Conservation (phyloP, 495 filamentous ascomycete species). For the Bacidia gigantensis region DNA sequence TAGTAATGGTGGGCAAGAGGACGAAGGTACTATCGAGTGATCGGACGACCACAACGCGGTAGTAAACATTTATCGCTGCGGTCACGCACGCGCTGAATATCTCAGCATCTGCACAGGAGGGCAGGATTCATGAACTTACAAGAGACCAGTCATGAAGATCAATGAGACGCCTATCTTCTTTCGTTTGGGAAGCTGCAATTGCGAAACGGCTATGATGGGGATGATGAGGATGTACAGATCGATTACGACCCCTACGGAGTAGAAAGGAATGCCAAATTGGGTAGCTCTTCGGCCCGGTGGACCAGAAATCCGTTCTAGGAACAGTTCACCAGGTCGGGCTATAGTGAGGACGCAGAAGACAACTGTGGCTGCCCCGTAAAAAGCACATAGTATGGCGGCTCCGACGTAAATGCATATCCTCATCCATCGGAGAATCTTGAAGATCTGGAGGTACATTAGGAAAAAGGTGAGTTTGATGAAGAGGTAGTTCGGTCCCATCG, state of each 20-base stretch:
- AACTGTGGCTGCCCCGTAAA: slow-evolving; percentile 3
- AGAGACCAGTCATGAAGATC: slow-evolving; percentile 10
- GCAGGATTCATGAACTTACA: not conserved
- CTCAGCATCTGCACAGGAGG: not conserved
- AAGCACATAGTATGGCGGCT: not conserved
- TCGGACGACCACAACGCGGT: not conserved
- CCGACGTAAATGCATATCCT: slow-evolving; percentile 7
- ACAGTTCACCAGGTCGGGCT: not conserved
- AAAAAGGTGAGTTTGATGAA: slow-evolving; percentile 14
- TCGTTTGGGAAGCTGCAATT: slow-evolving; percentile 6
- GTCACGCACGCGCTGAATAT: slow-evolving; percentile 1
- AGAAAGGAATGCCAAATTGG: not conserved
- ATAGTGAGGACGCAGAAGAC: not conserved
- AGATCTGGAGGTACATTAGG: slow-evolving; percentile 13
- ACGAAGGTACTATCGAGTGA: not conserved
- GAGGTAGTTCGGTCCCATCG: not conserved
- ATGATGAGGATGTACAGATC: slow-evolving; percentile 10
- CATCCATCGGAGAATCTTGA: slow-evolving; percentile 12
- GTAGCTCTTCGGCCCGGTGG: not conserved
- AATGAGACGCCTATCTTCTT: slow-evolving; percentile 9
- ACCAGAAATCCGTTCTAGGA: not conserved
- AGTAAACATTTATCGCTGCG: slow-evolving; percentile 6
- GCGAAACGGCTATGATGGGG: slow-evolving; percentile 6
- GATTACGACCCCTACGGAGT: not conserved
- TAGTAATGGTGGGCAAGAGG: not conserved